These are phyloP conservation scores for Pterocarpus macrocarpus DNA, from an alignment of 306 rosid genomes.

Conservation along the genomic window DNA sequence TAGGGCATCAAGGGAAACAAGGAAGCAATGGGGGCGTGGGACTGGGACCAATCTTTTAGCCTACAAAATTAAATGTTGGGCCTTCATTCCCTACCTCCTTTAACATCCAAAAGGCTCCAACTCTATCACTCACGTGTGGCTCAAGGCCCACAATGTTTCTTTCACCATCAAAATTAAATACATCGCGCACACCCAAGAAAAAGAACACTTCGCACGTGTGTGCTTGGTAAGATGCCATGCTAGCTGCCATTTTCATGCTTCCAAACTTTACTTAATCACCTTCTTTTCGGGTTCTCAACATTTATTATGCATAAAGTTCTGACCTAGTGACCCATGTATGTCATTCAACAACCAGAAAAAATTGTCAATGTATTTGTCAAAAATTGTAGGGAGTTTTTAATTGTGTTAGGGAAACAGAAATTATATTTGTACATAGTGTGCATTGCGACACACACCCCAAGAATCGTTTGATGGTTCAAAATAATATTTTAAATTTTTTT, in stretches of 20 bases:
- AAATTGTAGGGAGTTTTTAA: too few species aligned
- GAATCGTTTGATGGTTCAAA: too few species aligned
- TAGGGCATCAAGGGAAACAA: conserved; percentile 48
- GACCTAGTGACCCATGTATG: not conserved
- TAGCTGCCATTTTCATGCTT: conserved; percentile 7
- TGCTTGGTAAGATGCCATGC: conserved; percentile 25
- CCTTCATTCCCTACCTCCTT: conserved; percentile 40
- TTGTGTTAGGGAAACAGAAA: too few species aligned
- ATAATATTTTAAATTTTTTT: too few species aligned
- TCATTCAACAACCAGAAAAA: not conserved
- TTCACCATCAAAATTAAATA: conserved; percentile 47
- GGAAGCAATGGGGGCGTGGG: conserved; percentile 43
- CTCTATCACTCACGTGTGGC: conserved; percentile 62
- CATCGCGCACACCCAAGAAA: too few species aligned
- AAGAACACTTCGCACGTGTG: conserved; percentile 53
- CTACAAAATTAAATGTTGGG: conserved; percentile 37
- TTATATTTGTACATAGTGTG: too few species aligned
- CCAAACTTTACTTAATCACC: conserved; percentile 30
- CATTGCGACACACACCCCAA: too few species aligned
- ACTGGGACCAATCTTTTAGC: conserved; percentile 42
- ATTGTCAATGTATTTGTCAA: too few species aligned
- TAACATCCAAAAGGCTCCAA: conserved; percentile 44
- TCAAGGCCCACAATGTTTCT: conserved; percentile 56
- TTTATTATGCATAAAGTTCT: conserved; percentile 24
- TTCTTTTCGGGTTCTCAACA: not conserved